Evolutionary conservation across 148 eudicot species (phyloP).

Genomic region (Cornus controversa): DNA sequence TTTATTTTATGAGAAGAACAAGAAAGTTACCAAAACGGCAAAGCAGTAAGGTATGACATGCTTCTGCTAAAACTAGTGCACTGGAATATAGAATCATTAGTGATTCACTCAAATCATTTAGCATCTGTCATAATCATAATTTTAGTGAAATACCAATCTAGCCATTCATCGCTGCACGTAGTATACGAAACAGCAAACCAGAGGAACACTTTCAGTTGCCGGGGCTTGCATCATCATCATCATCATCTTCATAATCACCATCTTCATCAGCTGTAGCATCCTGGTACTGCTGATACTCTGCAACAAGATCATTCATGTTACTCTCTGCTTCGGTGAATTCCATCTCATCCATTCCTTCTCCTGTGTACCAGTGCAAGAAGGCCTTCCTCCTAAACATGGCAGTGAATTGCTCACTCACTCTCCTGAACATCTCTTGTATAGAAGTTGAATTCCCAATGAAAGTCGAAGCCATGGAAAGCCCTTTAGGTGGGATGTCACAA

Average conservation of each 20-base stretch:
- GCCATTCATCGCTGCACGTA: neutral
- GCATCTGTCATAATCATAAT: no score
- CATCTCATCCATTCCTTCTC: constrained; percentile 32
- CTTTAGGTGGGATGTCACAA: constrained; percentile 30
- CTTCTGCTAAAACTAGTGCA: neutral
- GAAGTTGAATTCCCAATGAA: constrained; percentile 26
- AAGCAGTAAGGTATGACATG: neutral
- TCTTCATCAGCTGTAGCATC: constrained; percentile 22
- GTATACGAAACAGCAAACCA: neutral
- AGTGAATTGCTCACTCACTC: constrained; percentile 24
- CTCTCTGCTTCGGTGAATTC: constrained; percentile 21
- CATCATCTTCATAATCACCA: constrained; percentile 16
- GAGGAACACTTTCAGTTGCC: neutral
- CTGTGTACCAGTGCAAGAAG: constrained; percentile 23
- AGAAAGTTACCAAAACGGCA: neutral
- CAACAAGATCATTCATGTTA: constrained; percentile 28
- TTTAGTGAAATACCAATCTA: no score
- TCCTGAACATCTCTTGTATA: constrained; percentile 26
- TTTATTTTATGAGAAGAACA: neutral
- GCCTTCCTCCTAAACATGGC: constrained; percentile 31
- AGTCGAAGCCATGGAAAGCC: constrained; percentile 24
- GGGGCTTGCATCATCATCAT: neutral
- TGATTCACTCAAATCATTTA: neutral
- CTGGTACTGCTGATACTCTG: constrained; percentile 28
- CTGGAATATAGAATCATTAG: neutral